phyloP scores from a whole-genome alignment of 2,329 filamentous ascomycete species.

The Ascocoryne sarcoides region DNA sequence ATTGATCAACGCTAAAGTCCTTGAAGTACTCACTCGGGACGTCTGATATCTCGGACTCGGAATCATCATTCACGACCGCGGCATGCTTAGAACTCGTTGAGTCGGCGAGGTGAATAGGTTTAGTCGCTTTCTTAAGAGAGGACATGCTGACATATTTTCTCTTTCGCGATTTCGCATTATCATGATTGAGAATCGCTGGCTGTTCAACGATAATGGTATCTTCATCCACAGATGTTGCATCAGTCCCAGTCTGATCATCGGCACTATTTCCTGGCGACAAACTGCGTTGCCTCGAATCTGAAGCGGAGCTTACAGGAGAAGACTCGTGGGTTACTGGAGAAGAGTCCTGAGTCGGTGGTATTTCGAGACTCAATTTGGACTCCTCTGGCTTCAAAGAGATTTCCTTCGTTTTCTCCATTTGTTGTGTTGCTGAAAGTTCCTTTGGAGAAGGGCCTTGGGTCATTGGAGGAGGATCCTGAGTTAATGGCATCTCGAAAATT shows the following conservation, averaged over 20 bases:
- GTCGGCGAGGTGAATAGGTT: conserved; percentile 17
- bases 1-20: not conserved
- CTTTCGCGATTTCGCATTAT: conserved; percentile 13
- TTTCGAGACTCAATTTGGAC: too few relatives aligned
- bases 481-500: too few relatives aligned
- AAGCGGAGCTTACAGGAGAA: not conserved
- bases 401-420: not conserved
- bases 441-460: too few relatives aligned
- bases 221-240: conserved; percentile 29
- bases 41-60: conserved; percentile 12
- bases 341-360: too few relatives aligned
- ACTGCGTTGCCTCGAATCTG: conserved; percentile 6
- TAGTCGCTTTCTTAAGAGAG: too few relatives aligned
- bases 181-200: conserved; percentile 6
- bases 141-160: conserved; percentile 2
- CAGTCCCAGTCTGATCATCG: conserved; percentile 21
- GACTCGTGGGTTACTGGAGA: not conserved
- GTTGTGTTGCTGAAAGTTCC: too few relatives aligned
- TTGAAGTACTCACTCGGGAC: conserved; percentile 13
- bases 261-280: not conserved
- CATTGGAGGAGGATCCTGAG: too few relatives aligned
- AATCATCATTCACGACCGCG: conserved; percentile 15
- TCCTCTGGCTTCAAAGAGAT: conserved; percentile 5
- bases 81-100: conserved; percentile 18
- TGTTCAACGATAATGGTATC: conserved; percentile 25